Evolutionary conservation across 441 rosid species (phyloP).

Genomic region (Adansonia grandidieri): DNA sequence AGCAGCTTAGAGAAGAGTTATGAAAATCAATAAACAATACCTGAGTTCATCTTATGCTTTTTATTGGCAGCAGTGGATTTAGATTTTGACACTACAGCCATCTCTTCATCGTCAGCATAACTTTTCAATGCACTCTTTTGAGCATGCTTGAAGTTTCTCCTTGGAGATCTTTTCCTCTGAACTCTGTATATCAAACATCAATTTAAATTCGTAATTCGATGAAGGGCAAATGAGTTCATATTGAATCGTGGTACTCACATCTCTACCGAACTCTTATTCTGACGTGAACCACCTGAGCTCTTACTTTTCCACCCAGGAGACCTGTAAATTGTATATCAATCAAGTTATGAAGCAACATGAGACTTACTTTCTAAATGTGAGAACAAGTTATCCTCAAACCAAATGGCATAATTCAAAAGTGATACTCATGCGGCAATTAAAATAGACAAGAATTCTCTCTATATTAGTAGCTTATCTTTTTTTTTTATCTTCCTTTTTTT

Average conservation of each 20-base stretch:
- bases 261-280: conserved; percentile 47
- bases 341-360: conserved; percentile 17
- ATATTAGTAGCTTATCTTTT: neutral
- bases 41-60: conserved; percentile 38
- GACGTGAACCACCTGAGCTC: conserved; percentile 42
- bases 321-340: conserved; percentile 54
- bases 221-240: conserved; percentile 21
- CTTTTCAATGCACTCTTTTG: conserved; percentile 42
- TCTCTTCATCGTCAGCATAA: conserved; percentile 48
- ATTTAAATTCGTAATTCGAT: conserved; percentile 23
- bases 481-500: neutral
- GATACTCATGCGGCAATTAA: neutral
- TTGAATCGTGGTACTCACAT: conserved; percentile 51
- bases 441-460: conserved; percentile 4
- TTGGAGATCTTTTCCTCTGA: conserved; percentile 88
- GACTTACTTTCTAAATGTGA: conserved; percentile 12
- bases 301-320: conserved; percentile 56
- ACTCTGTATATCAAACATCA: conserved; percentile 44
- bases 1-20: neutral
- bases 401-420: conserved; percentile 12
- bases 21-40: conserved; percentile 31
- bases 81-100: conserved; percentile 46
- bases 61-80: conserved; percentile 37
- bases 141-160: conserved; percentile 52
- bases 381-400: conserved; percentile 9